Evolutionary conservation across 2,329 filamentous ascomycete species (phyloP).

Genomic region (Elsinoe perseae): DNA sequence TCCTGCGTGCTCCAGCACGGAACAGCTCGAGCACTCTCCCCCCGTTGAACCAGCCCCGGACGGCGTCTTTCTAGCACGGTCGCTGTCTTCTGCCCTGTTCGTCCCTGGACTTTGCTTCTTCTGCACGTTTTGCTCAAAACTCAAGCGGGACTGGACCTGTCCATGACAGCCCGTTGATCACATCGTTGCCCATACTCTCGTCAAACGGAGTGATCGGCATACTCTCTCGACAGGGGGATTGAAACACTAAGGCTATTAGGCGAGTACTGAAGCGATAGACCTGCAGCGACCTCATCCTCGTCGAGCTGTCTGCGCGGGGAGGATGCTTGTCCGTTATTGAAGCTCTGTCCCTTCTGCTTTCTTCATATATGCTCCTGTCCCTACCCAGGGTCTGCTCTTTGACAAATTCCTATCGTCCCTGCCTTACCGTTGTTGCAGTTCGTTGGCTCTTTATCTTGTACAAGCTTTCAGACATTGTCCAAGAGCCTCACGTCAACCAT

Average conservation of each 20-base stretch:
- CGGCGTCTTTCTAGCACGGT: constrained; percentile 5
- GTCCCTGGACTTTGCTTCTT: constrained; percentile 11
- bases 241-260: constrained; percentile 7
- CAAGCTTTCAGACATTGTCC: constrained; percentile 7
- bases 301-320: background rate
- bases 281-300: constrained; percentile 10
- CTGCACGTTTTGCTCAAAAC: constrained; percentile 6
- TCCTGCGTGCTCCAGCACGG: constrained; percentile 2
- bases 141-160: constrained; percentile 12
- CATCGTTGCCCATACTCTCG: constrained; percentile 6
- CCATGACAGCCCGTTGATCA: constrained; percentile 5
- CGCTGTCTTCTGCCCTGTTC: background rate
- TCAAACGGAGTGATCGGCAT: constrained; percentile 12
- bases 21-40: constrained; percentile 3
- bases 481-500: background rate
- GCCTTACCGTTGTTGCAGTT: background rate
- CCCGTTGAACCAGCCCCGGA: background rate
- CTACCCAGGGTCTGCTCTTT: constrained; percentile 2
- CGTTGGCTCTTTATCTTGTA: background rate
- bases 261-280: constrained; percentile 10
- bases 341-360: constrained; percentile 12
- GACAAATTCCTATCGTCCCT: constrained; percentile 4
- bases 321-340: constrained; percentile 9
- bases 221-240: background rate
- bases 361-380: constrained; percentile 6